A percentile compares a stretch with the other conserved stretches of the same genome.
Evolutionary conservation across 306 rosid genomes (phyloP).

Genomic region (Medicago lupulina): DNA sequence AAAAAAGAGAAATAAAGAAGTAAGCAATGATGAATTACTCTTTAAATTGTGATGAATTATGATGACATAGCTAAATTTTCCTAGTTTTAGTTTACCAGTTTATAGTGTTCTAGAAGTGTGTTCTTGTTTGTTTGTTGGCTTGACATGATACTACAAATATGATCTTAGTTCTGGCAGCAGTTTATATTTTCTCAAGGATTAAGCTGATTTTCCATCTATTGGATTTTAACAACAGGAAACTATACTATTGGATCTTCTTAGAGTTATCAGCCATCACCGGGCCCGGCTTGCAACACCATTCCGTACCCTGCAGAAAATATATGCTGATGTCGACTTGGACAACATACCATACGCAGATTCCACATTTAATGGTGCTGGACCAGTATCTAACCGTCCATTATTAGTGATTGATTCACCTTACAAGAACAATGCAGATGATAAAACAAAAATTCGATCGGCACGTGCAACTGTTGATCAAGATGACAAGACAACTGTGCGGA

Average conservation of each 20-base stretch:
- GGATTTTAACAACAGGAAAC: slow-evolving; percentile 66
- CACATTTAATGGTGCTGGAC: slow-evolving; percentile 51
- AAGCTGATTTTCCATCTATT: slow-evolving; percentile 41
- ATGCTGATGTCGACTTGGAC: slow-evolving; percentile 73
- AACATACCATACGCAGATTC: slow-evolving; percentile 76
- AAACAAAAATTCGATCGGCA: slow-evolving; percentile 51
- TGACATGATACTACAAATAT: slow-evolving; percentile 1
- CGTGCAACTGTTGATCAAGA: slow-evolving; percentile 70
- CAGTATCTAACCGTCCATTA: slow-evolving; percentile 65
- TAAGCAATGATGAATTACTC: not conserved
- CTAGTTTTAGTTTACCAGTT: not conserved
- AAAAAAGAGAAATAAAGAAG: not conserved
- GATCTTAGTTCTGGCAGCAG: slow-evolving; percentile 21
- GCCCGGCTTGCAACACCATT: slow-evolving; percentile 98
- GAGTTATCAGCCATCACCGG: slow-evolving; percentile 93
- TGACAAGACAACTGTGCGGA: slow-evolving; percentile 51
- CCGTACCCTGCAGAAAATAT: slow-evolving; percentile 84
- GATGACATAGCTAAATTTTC: slow-evolving; percentile 1
- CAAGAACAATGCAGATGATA: slow-evolving; percentile 76
- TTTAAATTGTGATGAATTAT: not conserved
- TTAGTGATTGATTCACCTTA: slow-evolving; percentile 73
- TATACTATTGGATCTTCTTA: slow-evolving; percentile 89
- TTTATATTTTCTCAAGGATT: slow-evolving; percentile 36
- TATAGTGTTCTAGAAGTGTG: not conserved
- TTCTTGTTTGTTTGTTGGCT: slow-evolving; percentile 1